Conservation (phyloP, 495 filamentous ascomycete genomes). For the Podospora pseudopauciseta region DNA sequence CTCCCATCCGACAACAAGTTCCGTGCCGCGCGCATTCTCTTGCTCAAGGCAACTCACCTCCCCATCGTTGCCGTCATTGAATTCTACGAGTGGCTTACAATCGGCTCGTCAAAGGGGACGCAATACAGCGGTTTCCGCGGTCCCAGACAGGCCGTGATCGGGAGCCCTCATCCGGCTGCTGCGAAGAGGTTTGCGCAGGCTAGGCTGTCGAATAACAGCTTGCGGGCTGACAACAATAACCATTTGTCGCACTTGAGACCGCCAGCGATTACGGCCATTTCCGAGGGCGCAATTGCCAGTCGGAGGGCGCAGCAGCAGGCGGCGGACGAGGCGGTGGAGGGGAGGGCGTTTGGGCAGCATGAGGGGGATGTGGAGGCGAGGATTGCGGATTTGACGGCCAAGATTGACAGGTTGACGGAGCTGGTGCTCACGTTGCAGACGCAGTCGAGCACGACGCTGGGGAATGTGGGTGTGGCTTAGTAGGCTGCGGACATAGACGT, state of each 20-base stretch:
- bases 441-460: constrained; percentile 21
- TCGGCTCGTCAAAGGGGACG: constrained; percentile 34
- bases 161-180: constrained; percentile 13
- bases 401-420: constrained; percentile 48
- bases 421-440: constrained; percentile 41
- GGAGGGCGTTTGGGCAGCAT: constrained; percentile 30
- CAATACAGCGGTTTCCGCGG: constrained; percentile 32
- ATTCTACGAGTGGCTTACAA: constrained; percentile 44
- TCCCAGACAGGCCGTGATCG: constrained; percentile 21
- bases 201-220: constrained; percentile 12
- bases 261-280: background rate
- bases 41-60: constrained; percentile 64
- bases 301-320: constrained; percentile 12
- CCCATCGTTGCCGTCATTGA: constrained; percentile 52
- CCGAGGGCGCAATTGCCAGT: background rate
- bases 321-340: constrained; percentile 27
- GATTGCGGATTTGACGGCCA: constrained; percentile 43
- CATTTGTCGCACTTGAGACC: constrained; percentile 1
- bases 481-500: background rate
- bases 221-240: constrained; percentile 11
- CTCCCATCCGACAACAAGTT: constrained; percentile 64
- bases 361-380: constrained; percentile 39
- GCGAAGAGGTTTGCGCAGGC: constrained; percentile 14
- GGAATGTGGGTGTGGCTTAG: constrained; percentile 23
- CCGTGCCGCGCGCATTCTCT: constrained; percentile 67